Evolutionary conservation across 192 early-diverging fungal species (phyloP), one percentile per base, ranked within the genome.

Genomic region (Pilaira anomala): DNA sequence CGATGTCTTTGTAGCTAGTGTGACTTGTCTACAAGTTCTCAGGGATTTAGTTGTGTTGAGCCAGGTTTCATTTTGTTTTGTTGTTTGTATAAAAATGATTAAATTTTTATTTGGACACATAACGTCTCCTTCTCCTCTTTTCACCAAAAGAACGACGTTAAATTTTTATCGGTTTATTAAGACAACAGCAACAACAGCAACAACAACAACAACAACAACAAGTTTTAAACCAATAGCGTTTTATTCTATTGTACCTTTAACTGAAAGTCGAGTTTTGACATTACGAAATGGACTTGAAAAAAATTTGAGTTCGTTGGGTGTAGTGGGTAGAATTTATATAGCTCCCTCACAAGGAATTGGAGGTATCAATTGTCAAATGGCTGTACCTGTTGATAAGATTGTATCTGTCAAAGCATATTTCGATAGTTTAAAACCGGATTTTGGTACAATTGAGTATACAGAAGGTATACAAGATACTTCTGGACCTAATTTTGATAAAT

Each of bases 321-420:
- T 85, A 28, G 77, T 88, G 11, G 89, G 89, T 9, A 78, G 89
- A 8, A 85, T 91, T 19, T 91, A 91, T 69, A 54, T 91, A 19
- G 81, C 82, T 25, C 62, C 78, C 12, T 77, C 87, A 50, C 29
- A 41, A 9, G 67, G 67, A 11, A 59, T 70, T 45, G 71, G 71
- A 21, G 89, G 89, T 0, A 86, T 91, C 69, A 91, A 91, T 63
- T 87, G 86, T 11, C 89, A 91, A 76, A 73, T 89, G n/a, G 83
- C 83, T 48, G 78, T 84, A 45, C 88, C 88, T 44, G 62, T 63
- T 7, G 72, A 77, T 16, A 78, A 84, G 30, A 64, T 84, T 7
- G 72, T 60, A 1, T 22, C 28, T 0, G 65, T 91, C 44, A 87
- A 84, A 48, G 24, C 57, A 7, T 86, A 78, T 74, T 83, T 86